These are phyloP conservation scores for Penicillium sp. DNA, from an alignment of 2,329 filamentous ascomycete species.

Conservation along the genomic window DNA sequence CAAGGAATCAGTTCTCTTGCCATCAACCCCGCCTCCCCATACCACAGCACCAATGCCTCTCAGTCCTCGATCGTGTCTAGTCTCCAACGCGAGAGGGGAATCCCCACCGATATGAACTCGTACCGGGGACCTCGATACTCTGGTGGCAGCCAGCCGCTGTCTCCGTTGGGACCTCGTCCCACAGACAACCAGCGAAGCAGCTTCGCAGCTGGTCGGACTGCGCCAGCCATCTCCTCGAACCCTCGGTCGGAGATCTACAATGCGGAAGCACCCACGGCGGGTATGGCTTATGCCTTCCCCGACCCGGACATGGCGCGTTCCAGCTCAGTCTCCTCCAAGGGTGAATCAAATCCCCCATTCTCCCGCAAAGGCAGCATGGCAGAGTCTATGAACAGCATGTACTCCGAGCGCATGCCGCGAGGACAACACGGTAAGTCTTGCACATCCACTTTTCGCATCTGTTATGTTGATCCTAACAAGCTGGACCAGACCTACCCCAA, in stretches of 20 bases:
- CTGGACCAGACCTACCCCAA: conserved; percentile 45
- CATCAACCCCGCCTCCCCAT: conserved; percentile 50
- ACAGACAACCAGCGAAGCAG: conserved; percentile 41
- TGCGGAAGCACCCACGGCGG: conserved; percentile 51
- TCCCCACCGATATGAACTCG: conserved; percentile 41
- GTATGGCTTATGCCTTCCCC: conserved; percentile 54
- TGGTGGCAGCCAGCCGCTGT: conserved; percentile 39
- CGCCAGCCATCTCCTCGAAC: conserved; percentile 52
- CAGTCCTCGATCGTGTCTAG: conserved; percentile 49
- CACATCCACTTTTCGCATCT: neutral
- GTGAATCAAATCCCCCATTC: conserved; percentile 37
- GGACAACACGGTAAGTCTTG: conserved; percentile 51
- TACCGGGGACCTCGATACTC: conserved; percentile 46
- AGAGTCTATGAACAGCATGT: conserved; percentile 51
- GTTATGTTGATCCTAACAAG: conserved; percentile 7
- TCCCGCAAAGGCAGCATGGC: conserved; percentile 50
- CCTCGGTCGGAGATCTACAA: conserved; percentile 53
- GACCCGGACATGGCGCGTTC: conserved; percentile 49
- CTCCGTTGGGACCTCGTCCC: conserved; percentile 41
- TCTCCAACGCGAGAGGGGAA: conserved; percentile 46
- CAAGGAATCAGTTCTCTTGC: conserved; percentile 51
- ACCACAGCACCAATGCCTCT: conserved; percentile 50
- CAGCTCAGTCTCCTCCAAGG: conserved; percentile 39
- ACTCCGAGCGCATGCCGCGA: conserved; percentile 49
- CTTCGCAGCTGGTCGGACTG: conserved; percentile 49